Evolutionary conservation across 805 yeast genomes (phyloP).

Genomic region (Lachancea quebecensis): DNA sequence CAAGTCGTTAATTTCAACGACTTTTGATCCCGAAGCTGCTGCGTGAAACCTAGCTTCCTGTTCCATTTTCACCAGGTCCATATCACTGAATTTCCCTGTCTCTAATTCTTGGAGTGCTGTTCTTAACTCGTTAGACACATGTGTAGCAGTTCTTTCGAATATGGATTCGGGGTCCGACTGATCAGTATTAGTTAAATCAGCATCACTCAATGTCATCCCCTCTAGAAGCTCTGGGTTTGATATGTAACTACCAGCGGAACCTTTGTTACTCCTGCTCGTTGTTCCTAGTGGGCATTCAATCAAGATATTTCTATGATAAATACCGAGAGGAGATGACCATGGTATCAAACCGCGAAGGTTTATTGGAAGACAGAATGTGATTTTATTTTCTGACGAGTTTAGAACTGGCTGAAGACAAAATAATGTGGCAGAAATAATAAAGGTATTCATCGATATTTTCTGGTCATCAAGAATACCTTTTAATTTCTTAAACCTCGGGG

Average conservation of each 20-base stretch:
- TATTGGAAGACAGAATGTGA: slow-evolving; percentile 21
- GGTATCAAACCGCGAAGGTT: slow-evolving; percentile 17
- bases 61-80: slow-evolving; percentile 27
- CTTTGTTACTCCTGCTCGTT: slow-evolving; percentile 15
- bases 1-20: slow-evolving; percentile 24
- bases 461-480: slow-evolving; percentile 14
- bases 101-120: slow-evolving; percentile 19
- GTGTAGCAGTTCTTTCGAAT: slow-evolving; percentile 18
- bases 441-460: slow-evolving; percentile 20
- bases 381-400: slow-evolving; percentile 13
- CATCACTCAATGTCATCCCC: neutral
- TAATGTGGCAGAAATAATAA: slow-evolving; percentile 24
- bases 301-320: slow-evolving; percentile 23
- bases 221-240: neutral
- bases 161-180: slow-evolving; percentile 13
- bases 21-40: slow-evolving; percentile 3
- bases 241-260: neutral
- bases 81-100: slow-evolving; percentile 21
- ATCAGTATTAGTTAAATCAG: neutral
- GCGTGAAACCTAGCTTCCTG: slow-evolving; percentile 10
- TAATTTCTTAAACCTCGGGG: slow-evolving; percentile 13
- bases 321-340: slow-evolving; percentile 14
- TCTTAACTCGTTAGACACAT: slow-evolving; percentile 14
- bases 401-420: slow-evolving; percentile 23
- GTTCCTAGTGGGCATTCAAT: slow-evolving; percentile 23